Conservation (phyloP, 768 basidiomycete genomes). For the Brasilioporus rufonigricans region DNA sequence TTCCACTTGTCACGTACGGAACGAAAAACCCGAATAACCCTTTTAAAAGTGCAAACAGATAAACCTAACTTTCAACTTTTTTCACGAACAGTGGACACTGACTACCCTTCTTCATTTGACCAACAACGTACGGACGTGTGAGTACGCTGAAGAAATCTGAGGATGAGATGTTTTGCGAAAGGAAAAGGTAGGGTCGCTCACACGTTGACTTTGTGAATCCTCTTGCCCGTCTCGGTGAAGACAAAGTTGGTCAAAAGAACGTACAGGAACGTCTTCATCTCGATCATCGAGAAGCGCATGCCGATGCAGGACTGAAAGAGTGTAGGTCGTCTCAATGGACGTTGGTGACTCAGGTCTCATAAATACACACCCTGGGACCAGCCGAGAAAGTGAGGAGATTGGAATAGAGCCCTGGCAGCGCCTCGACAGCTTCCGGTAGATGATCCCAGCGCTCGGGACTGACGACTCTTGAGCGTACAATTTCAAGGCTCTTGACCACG, state of each 20-base stretch:
- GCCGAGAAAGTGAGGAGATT: slow-evolving; percentile 77
- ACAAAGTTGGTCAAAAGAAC: slow-evolving; percentile 65
- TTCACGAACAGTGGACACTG: slow-evolving; percentile 60
- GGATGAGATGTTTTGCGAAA: not conserved
- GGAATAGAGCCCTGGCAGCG: slow-evolving; percentile 69
- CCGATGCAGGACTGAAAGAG: slow-evolving; percentile 74
- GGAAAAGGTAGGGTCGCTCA: slow-evolving; percentile 32
- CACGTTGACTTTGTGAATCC: slow-evolving; percentile 61
- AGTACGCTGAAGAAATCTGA: slow-evolving; percentile 43
- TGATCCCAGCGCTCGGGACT: slow-evolving; percentile 84
- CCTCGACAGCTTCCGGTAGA: slow-evolving; percentile 64
- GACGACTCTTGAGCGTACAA: slow-evolving; percentile 1
- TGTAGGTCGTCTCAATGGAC: not conserved
- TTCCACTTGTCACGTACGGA: not conserved
- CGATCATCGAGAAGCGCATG: slow-evolving; percentile 77
- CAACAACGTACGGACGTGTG: slow-evolving; percentile 60
- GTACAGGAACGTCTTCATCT: slow-evolving; percentile 77
- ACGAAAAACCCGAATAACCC: not conserved
- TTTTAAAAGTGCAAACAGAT: not conserved
- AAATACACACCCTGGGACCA: slow-evolving; percentile 66
- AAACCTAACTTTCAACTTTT: slow-evolving; percentile 20
- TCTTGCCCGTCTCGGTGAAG: slow-evolving; percentile 51
- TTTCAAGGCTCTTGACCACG: not conserved
- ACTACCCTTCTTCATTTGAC: slow-evolving; percentile 54
- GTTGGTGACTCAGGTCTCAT: not conserved